Evolutionary conservation across 208 protist species (phyloP).

Genomic region (Trypanosoma congolense): DNA sequence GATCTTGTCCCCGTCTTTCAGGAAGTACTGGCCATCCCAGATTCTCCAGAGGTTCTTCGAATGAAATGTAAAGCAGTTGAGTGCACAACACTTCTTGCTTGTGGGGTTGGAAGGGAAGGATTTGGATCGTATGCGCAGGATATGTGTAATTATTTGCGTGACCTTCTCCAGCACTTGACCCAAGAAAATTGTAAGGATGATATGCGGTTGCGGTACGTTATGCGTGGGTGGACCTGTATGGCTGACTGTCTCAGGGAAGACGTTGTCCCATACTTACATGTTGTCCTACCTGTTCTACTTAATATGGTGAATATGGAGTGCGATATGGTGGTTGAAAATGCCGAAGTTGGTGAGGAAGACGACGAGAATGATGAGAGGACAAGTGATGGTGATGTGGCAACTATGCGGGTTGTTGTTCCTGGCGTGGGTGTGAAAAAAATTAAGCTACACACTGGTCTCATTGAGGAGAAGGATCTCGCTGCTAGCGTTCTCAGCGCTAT

Average conservation of each 20-base stretch:
- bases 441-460: constrained; percentile 74
- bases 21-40: constrained; percentile 60
- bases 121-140: constrained; percentile 63
- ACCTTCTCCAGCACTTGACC: constrained; percentile 24
- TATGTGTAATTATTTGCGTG: constrained; percentile 71
- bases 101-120: constrained; percentile 62
- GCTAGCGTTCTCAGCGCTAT: constrained; percentile 68
- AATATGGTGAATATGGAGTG: constrained; percentile 70
- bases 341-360: constrained; percentile 53
- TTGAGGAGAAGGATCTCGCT: constrained; percentile 87
- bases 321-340: constrained; percentile 57
- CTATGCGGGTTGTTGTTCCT: constrained; percentile 60
- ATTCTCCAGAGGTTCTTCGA: constrained; percentile 47
- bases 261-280: constrained; percentile 63
- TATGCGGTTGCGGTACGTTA: constrained; percentile 60
- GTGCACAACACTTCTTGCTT: constrained; percentile 79
- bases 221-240: constrained; percentile 89
- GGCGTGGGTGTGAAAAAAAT: constrained; percentile 67
- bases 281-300: constrained; percentile 72
- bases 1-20: constrained; percentile 72
- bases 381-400: constrained; percentile 27
- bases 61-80: constrained; percentile 85
- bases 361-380: constrained; percentile 23
- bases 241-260: constrained; percentile 76
- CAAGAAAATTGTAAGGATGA: constrained; percentile 56